A percentile compares a stretch with the other conserved stretches of the same genome.
Conservation (phyloP, 768 basidiomycete genomes). For the Boletus bicolor region DNA sequence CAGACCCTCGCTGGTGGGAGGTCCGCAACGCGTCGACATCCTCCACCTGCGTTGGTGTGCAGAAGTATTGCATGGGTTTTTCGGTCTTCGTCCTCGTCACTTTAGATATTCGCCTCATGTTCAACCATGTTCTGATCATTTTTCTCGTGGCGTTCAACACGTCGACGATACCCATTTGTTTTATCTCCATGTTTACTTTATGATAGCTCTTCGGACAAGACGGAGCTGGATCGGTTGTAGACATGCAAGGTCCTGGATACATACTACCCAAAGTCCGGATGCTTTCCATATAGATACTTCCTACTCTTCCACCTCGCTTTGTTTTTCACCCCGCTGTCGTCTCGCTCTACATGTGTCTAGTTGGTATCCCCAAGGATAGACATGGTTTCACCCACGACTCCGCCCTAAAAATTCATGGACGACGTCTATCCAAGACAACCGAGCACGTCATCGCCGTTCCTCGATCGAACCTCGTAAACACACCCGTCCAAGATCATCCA, state of each 20-base stretch:
- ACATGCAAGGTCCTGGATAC: background rate
- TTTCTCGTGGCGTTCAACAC: background rate
- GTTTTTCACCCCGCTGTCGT: background rate
- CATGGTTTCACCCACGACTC: background rate
- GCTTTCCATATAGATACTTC: background rate
- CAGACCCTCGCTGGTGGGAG: constrained; percentile 54
- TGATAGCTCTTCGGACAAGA: background rate
- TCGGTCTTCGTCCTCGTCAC: background rate
- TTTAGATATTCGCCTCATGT: background rate
- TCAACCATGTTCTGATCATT: background rate
- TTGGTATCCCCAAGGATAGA: background rate
- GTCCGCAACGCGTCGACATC: constrained; percentile 5
- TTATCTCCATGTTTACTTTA: background rate
- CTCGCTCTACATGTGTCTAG: background rate
- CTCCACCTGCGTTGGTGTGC: constrained; percentile 58
- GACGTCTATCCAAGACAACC: too few relatives aligned
- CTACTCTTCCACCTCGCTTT: background rate
- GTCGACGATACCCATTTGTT: background rate
- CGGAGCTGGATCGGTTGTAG: constrained; percentile 5
- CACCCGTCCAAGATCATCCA: constrained; percentile 58
- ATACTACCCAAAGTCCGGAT: background rate
- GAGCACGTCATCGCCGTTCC: background rate
- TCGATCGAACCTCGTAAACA: background rate
- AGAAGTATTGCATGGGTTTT: constrained; percentile 49
- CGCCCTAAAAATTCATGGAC: too few relatives aligned